Evolutionary conservation across 768 basidiomycete species (phyloP).

Genomic region (Phylloporus scabripes): DNA sequence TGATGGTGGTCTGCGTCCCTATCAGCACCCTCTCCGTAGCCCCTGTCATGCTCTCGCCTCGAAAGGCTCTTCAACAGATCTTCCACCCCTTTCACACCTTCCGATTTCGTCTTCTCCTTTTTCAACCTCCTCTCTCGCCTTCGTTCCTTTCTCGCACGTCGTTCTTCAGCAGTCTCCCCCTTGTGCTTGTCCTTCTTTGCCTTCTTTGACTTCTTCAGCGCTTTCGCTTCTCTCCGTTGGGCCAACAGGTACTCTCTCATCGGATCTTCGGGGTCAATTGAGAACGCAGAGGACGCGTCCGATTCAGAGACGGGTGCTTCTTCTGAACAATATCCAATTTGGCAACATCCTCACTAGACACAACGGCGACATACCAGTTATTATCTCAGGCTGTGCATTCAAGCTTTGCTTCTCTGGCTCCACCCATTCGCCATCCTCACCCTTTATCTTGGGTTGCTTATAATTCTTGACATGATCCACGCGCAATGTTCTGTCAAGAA

Average conservation of each 20-base stretch:
- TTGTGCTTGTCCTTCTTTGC: constrained; percentile 60
- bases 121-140: constrained; percentile 64
- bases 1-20: constrained; percentile 7
- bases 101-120: constrained; percentile 49
- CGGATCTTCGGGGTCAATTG: constrained; percentile 93
- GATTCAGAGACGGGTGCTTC: constrained; percentile 57
- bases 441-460: constrained; percentile 76
- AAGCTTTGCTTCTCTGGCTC: constrained; percentile 82
- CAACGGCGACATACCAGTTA: constrained; percentile 46
- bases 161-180: constrained; percentile 76
- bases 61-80: constrained; percentile 50
- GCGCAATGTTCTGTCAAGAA: constrained; percentile 79
- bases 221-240: constrained; percentile 67
- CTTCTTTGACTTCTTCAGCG: constrained; percentile 55
- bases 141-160: constrained; percentile 64
- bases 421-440: constrained; percentile 77
- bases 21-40: constrained; percentile 9
- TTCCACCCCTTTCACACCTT: constrained; percentile 61
- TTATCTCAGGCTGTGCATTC: constrained; percentile 76
- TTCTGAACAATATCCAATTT: constrained; percentile 33
- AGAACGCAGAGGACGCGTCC: constrained; percentile 54
- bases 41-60: constrained; percentile 14
- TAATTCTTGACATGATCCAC: constrained; percentile 94
- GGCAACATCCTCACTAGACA: constrained; percentile 1
- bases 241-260: constrained; percentile 91